These are phyloP conservation scores for Lippia alba DNA, from an alignment of 305 asterid species.

Conservation along the genomic window DNA sequence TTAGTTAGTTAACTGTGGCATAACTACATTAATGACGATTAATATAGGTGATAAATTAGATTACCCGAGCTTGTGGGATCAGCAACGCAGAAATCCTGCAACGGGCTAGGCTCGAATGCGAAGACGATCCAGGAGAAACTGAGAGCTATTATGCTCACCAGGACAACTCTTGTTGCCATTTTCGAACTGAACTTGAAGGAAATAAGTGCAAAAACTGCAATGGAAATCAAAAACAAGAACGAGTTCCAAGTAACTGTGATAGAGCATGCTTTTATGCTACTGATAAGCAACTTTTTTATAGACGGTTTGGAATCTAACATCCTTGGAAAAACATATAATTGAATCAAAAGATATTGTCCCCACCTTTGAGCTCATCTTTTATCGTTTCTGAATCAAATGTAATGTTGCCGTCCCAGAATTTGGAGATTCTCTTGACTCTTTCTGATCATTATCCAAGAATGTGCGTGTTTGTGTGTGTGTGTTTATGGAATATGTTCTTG, in stretches of 20 bases:
- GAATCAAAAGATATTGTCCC: neutral
- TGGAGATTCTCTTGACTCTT: neutral
- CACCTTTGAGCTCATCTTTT: neutral
- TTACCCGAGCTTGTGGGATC: slow-evolving; percentile 36
- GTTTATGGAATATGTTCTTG: neutral
- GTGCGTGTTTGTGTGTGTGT: neutral
- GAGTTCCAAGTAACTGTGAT: neutral
- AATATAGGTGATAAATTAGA: neutral
- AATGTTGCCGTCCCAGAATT: slow-evolving; percentile 1
- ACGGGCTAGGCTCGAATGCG: slow-evolving; percentile 45
- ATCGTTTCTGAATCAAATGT: neutral
- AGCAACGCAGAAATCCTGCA: slow-evolving; percentile 53
- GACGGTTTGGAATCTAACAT: neutral
- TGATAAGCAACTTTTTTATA: slow-evolving; percentile 12
- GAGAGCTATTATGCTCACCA: slow-evolving; percentile 26
- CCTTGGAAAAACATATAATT: neutral
- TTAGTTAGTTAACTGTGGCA: too few species aligned
- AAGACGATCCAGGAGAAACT: slow-evolving; percentile 29
- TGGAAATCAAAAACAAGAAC: neutral
- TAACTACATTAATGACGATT: neutral
- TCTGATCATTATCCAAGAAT: neutral
- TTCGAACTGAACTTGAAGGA: neutral
- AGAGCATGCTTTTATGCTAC: neutral
- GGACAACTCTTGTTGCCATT: slow-evolving; percentile 32
- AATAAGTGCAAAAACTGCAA: neutral